Percentiles rank a stretch among this genome's conserved stretches.
Evolutionary conservation across 805 yeast species (phyloP).

Genomic region (Zygosaccharomyces lentus): DNA sequence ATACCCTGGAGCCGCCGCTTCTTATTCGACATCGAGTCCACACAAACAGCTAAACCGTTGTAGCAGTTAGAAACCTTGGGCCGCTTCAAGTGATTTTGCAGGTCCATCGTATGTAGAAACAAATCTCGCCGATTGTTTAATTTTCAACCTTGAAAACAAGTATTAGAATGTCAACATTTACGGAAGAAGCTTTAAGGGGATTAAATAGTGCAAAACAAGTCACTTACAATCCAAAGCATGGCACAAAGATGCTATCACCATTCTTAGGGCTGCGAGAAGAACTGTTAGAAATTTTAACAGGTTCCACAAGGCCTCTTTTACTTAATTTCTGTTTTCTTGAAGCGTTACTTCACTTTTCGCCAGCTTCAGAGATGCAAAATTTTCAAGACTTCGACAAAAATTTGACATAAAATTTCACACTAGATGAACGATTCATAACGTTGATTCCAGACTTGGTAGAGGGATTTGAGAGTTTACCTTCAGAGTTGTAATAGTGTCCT

Average conservation of each 20-base stretch:
- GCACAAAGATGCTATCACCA: neutral
- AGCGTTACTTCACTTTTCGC: neutral
- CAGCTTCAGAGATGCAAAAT: neutral
- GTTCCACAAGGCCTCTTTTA: neutral
- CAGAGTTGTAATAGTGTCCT: neutral
- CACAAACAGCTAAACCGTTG: neutral
- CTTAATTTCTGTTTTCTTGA: neutral
- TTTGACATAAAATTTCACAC: neutral
- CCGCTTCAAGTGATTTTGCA: neutral
- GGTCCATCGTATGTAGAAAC: neutral
- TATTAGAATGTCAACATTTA: neutral
- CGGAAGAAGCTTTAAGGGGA: neutral
- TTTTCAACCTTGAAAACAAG: neutral
- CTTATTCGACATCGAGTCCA: constrained; percentile 9
- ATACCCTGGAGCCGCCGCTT: constrained; percentile 13
- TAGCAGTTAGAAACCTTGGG: neutral
- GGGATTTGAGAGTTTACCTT: neutral
- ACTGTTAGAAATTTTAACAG: neutral
- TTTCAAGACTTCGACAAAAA: constrained; percentile 3
- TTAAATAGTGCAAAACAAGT: neutral
- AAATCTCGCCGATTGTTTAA: neutral
- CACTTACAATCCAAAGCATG: neutral
- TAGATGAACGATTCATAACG: neutral
- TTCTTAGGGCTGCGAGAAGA: neutral
- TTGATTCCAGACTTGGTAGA: neutral